Percentiles rank a stretch among this genome's conserved stretches.
Conservation (phyloP, 345 rosid genomes). For the Passiflora organensis region DNA sequence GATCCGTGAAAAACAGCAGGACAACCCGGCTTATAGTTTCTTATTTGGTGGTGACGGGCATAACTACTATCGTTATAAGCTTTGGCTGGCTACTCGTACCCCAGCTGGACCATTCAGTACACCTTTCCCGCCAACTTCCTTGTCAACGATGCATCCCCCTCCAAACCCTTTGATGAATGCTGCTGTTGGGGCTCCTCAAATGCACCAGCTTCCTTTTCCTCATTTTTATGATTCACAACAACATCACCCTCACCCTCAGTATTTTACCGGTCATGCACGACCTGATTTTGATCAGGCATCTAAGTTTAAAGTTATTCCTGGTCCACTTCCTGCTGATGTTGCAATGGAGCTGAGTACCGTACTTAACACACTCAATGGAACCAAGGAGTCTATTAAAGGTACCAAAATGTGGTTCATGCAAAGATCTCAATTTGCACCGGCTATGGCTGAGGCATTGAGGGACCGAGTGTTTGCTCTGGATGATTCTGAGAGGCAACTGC, state of each 20-base stretch:
- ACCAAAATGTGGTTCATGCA: slow-evolving; percentile 99
- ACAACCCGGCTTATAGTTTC: slow-evolving; percentile 84
- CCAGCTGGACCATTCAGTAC: slow-evolving; percentile 55
- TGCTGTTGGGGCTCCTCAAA: slow-evolving; percentile 48
- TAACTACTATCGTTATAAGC: slow-evolving; percentile 77
- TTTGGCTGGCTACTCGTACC: slow-evolving; percentile 63
- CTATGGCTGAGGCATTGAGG: slow-evolving; percentile 84
- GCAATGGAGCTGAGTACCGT: slow-evolving; percentile 68
- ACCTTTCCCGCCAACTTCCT: slow-evolving; percentile 50
- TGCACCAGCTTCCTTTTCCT: slow-evolving; percentile 74
- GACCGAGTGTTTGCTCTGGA: slow-evolving; percentile 75
- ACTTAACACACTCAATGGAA: slow-evolving; percentile 75
- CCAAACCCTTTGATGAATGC: slow-evolving; percentile 63
- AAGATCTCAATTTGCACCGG: slow-evolving; percentile 90
- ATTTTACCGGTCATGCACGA: slow-evolving; percentile 47
- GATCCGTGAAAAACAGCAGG: slow-evolving; percentile 93
- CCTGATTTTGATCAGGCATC: slow-evolving; percentile 74
- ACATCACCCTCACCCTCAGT: slow-evolving; percentile 60
- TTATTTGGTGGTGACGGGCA: slow-evolving; percentile 95
- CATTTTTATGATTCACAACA: slow-evolving; percentile 71
- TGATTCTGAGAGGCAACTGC: slow-evolving; percentile 94
- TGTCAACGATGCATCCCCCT: slow-evolving; percentile 59
- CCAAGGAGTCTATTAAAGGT: slow-evolving; percentile 96
- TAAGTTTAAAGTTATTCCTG: slow-evolving; percentile 64
- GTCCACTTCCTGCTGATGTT: slow-evolving; percentile 89